phyloP scores from a whole-genome alignment of 345 rosid species.

The Abelmoschus esculentus region DNA sequence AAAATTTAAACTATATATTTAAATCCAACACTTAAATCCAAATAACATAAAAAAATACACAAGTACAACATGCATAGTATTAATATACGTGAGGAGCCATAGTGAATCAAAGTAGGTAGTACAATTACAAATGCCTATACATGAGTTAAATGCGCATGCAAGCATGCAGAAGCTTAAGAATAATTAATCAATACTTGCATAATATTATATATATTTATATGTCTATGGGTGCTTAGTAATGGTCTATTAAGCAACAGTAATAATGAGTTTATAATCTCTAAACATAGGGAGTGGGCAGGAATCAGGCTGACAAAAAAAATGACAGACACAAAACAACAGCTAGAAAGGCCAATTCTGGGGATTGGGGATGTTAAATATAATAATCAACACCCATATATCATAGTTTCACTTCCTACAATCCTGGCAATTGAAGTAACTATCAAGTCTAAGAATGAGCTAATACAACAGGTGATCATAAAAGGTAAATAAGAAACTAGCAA shows the following conservation, averaged over 20 bases:
- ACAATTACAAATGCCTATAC: background rate
- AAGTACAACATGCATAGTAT: background rate
- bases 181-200: background rate
- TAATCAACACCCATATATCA: background rate
- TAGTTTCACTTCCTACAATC: slow-evolving; percentile 31
- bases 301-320: slow-evolving; percentile 5
- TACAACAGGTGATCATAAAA: background rate
- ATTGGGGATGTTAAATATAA: slow-evolving; percentile 19
- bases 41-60: too few relatives aligned
- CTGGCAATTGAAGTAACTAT: slow-evolving; percentile 18
- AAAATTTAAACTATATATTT: background rate
- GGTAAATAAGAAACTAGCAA: slow-evolving; percentile 4
- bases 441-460: background rate
- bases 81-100: background rate
- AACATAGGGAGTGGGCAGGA: slow-evolving; percentile 36
- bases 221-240: slow-evolving; percentile 12
- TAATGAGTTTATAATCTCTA: slow-evolving; percentile 55
- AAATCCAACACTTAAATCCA: background rate
- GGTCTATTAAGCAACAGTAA: slow-evolving; percentile 30
- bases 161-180: slow-evolving; percentile 27
- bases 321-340: slow-evolving; percentile 13
- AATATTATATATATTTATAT: background rate
- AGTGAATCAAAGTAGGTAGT: background rate
- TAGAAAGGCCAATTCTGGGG: slow-evolving; percentile 28
- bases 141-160: slow-evolving; percentile 64